Percentiles rank a stretch among this genome's conserved stretches.
Evolutionary conservation across 2,329 filamentous ascomycete species (phyloP).

Genomic region (Fusarium cicatricum): DNA sequence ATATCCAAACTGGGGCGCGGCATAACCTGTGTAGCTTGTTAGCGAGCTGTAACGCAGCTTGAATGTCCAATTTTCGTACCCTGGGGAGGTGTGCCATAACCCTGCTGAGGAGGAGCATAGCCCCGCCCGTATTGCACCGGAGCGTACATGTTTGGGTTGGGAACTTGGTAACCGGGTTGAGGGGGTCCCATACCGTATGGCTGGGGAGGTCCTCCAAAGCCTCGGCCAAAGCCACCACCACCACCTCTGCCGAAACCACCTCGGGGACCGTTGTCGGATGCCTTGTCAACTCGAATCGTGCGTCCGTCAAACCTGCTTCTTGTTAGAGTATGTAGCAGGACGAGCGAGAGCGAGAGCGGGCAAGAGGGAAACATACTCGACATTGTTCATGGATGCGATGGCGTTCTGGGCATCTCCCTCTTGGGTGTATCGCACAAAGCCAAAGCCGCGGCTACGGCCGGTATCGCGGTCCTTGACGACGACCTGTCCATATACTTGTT

Average conservation of each 20-base stretch:
- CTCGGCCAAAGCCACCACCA: constrained; percentile 48
- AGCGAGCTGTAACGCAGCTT: background rate
- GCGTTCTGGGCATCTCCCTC: constrained; percentile 80
- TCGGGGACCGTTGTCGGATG: constrained; percentile 78
- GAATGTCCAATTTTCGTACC: constrained; percentile 44
- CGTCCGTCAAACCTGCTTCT: constrained; percentile 32
- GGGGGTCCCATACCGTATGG: constrained; percentile 49
- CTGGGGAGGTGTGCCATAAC: constrained; percentile 51
- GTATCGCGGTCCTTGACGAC: constrained; percentile 98
- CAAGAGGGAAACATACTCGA: constrained; percentile 71
- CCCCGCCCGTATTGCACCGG: constrained; percentile 50
- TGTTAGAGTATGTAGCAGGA: constrained; percentile 19
- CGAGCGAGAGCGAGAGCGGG: constrained; percentile 9
- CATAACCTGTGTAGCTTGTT: constrained; percentile 45
- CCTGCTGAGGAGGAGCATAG: constrained; percentile 47
- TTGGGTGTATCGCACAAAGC: constrained; percentile 88
- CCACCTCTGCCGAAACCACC: constrained; percentile 53
- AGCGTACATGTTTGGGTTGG: constrained; percentile 49
- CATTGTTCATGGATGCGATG: constrained; percentile 83
- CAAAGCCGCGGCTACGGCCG: constrained; percentile 94
- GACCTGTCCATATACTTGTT: constrained; percentile 64
- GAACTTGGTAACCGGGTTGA: constrained; percentile 48
- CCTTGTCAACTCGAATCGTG: constrained; percentile 90
- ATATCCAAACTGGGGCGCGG: constrained; percentile 55
- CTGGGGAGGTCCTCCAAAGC: constrained; percentile 53